Evolutionary conservation across 192 early-diverging fungal genomes (phyloP).

Genomic region (Coemansia sp.): DNA sequence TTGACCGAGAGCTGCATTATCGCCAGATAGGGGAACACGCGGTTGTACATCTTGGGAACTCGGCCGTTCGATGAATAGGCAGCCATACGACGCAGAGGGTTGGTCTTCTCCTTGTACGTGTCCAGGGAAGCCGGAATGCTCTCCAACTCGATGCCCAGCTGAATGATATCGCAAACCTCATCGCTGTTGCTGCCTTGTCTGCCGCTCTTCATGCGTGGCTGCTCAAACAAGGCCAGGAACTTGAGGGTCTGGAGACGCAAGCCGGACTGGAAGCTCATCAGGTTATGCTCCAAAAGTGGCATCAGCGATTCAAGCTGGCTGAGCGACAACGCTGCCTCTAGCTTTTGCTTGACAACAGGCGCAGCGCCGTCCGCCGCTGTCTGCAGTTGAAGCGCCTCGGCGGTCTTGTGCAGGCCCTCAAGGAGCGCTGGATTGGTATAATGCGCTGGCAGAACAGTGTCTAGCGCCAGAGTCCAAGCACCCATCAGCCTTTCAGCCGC

Average conservation of each 20-base stretch:
- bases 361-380: not conserved
- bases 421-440: slow-evolving; percentile 27
- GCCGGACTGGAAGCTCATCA: slow-evolving; percentile 38
- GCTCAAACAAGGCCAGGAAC: slow-evolving; percentile 73
- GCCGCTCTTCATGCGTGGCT: slow-evolving; percentile 52
- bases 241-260: slow-evolving; percentile 64
- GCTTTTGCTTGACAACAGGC: not conserved
- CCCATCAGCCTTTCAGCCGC: slow-evolving; percentile 17
- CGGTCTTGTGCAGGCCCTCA: slow-evolving; percentile 28
- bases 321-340: slow-evolving; percentile 26
- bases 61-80: slow-evolving; percentile 62
- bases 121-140: slow-evolving; percentile 62
- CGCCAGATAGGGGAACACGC: slow-evolving; percentile 66
- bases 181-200: slow-evolving; percentile 19
- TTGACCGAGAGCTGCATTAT: slow-evolving; percentile 72
- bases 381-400: slow-evolving; percentile 23
- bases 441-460: slow-evolving; percentile 24
- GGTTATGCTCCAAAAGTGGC: slow-evolving; percentile 39
- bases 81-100: slow-evolving; percentile 72
- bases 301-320: slow-evolving; percentile 27
- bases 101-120: slow-evolving; percentile 77
- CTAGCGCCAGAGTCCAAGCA: slow-evolving; percentile 18
- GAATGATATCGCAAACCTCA: slow-evolving; percentile 57
- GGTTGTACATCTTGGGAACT: slow-evolving; percentile 73
- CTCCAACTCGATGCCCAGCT: slow-evolving; percentile 63